Percentiles rank a stretch among this genome's conserved stretches.
Conservation (phyloP, 495 filamentous ascomycete genomes). For the Xylaria palmicola region DNA sequence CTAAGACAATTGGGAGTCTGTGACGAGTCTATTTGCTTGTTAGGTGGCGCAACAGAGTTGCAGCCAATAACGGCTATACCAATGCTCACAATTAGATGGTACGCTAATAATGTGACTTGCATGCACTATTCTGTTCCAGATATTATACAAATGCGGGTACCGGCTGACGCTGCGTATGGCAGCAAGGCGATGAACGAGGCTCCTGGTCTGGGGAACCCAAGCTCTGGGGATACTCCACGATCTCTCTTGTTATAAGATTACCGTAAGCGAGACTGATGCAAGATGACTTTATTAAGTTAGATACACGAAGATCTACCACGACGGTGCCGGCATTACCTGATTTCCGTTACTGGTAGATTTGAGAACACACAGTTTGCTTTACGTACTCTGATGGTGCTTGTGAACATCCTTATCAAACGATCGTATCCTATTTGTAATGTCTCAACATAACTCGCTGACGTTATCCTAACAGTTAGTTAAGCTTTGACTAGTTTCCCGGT, state of each 20-base stretch:
- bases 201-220: background rate
- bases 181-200: background rate
- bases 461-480: no score
- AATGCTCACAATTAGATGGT: background rate
- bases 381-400: background rate
- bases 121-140: background rate
- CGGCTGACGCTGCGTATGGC: background rate
- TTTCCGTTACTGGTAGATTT: background rate
- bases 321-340: background rate
- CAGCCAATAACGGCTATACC: background rate
- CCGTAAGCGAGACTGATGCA: background rate
- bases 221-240: background rate
- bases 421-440: background rate
- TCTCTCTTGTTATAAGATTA: background rate
- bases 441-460: background rate
- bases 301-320: background rate
- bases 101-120: background rate
- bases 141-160: background rate
- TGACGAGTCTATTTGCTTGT: background rate
- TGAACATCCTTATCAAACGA: constrained; percentile 10
- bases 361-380: background rate
- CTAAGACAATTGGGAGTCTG: background rate
- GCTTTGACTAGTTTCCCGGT: background rate
- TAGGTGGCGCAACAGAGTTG: background rate
- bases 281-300: background rate